Evolutionary conservation across 371 early-diverging fungal species (phyloP), one percentile per base, ranked within the genome.

Genomic region (Mucor piriformis): DNA sequence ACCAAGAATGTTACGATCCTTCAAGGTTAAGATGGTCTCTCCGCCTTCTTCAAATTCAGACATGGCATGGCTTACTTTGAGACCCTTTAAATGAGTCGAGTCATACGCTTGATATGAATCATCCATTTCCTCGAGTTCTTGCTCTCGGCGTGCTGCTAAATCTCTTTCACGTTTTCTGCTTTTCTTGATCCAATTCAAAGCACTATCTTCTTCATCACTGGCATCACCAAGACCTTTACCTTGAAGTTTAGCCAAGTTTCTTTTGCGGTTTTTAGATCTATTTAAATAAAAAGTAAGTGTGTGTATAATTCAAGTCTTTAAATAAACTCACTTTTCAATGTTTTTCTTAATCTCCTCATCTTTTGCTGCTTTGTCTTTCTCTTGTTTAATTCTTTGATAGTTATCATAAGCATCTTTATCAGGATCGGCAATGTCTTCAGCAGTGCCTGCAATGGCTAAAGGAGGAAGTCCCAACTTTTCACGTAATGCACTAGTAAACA

Each of bases 11-110:
- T 81, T 83, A 15, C 83, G 77, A 72, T 97, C 98, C 63, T 93
- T 93, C 16, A 97, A 69, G 0, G 94, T 93, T 57, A 97, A 73
- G 48, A 96, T 91, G 1, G 85, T 82, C 57, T 96, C 97, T 2
- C 77, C 81, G 12, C 86, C 89, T 61, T 87, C 89, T 4, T 71
- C 74, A 40, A 96, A 86, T 24, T 91, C 89, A 1, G 81, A 64
- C 34, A 93, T 25, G 40, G 80, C 83, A 66, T 96, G 95, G 0
- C 81, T 89, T 2, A 97, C 94, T 35, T 84, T 76, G 6, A 95
- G 63, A 1, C 95, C 96, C 2, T 76, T 63, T 3, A 95, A 72
- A 29, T 93, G 86, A 13, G 75, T 62, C 1, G 79, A 69, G 25
- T 67, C 66, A 54, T 84, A 83, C 1, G 46, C 23, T 40, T 79